Base-by-base conservation (phyloP, 2,329 filamentous ascomycete genomes). In the Conoideocrella luteorostrata region DNA sequence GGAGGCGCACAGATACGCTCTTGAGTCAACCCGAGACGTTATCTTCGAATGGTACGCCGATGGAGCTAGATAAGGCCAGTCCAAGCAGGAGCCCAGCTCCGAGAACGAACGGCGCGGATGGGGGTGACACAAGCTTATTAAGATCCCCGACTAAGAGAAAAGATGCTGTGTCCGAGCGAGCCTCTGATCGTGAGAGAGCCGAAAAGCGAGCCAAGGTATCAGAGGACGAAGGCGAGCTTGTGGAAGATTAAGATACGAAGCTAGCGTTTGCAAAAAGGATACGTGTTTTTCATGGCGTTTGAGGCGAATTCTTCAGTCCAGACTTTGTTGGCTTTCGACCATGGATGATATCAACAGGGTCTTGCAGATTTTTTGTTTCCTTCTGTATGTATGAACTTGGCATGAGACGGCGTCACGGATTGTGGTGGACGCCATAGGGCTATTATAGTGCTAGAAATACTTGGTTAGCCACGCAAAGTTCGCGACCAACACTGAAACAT, bases 1-100 rank as follows among this genome's bases (percentile, higher is more conserved):
- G 77, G 39, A 66, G 76, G 23, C 68, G 71, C 37, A 69, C 68
- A 4, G 70, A 74, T 45, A 61, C 60, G 2, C 46, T 60, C 4
- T 53, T 64, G 30, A 69, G 67, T 50, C 67, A 69, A 41, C 60
- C 63, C 15, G 68, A 72, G 6, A 65, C 62, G 12, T 57, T 63
- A n/a, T 74, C 72, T 3, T 74, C 72, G 41, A 66, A 65, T 21
- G 71, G 67, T 24, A 77, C 74, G 1, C 71, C 74, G 1, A 62
- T 68, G 50, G 66, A 69, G 35, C 60, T 64, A 10, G 73, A 77
- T 24, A 65, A 70, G 35, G 65, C 62, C 12, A 77, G 72, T 21
- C 70, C 70, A 49, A 77, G 74, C 47, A 70, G 70, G 51, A 77
- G 74, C 48, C 74, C 74, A 0, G 64, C 54, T 21, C 55, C 52